Evolutionary conservation across 495 filamentous ascomycete species (phyloP).

Genomic region (Lasiosphaeris hirsuta): DNA sequence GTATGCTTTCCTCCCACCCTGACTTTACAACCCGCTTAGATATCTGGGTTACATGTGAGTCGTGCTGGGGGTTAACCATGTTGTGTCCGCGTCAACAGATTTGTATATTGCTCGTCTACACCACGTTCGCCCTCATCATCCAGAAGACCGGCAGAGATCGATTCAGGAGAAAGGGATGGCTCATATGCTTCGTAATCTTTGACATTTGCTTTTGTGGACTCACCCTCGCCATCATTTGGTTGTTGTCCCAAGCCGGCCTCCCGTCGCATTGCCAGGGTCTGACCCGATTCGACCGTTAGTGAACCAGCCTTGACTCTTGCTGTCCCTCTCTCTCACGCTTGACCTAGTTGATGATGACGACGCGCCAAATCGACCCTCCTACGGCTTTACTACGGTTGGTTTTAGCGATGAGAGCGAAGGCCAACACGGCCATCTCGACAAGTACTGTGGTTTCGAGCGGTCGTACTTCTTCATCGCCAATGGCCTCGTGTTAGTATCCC

Average conservation of each 20-base stretch:
- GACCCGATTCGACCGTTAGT: conserved; percentile 23
- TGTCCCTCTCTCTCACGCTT: not conserved
- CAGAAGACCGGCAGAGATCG: conserved; percentile 26
- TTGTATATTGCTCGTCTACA: conserved; percentile 33
- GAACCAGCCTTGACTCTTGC: not conserved
- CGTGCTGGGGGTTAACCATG: too few relatives aligned
- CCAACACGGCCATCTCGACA: conserved; percentile 30
- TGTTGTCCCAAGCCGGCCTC: conserved; percentile 33
- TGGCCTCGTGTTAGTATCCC: conserved; percentile 30
- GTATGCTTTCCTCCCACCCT: conserved; percentile 21
- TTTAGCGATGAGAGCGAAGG: conserved; percentile 26
- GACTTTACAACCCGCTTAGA: too few relatives aligned
- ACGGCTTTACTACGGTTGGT: conserved; percentile 22
- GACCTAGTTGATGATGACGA: conserved; percentile 9
- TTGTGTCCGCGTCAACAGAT: conserved; percentile 17
- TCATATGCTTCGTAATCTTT: conserved; percentile 24
- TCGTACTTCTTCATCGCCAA: conserved; percentile 33
- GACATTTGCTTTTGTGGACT: conserved; percentile 30
- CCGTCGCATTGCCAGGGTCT: conserved; percentile 37
- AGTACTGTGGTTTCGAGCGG: conserved; percentile 33
- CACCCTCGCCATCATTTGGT: conserved; percentile 29
- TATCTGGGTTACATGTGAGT: too few relatives aligned
- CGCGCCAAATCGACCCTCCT: conserved; percentile 1
- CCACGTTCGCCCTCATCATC: conserved; percentile 30
- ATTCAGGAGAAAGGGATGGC: conserved; percentile 22